A percentile compares a stretch with the other conserved stretches of the same genome.
These are phyloP conservation scores for Cyclostephanos tholiformis DNA, from an alignment of 108 stramenopile genomes.

Conservation along the genomic window DNA sequence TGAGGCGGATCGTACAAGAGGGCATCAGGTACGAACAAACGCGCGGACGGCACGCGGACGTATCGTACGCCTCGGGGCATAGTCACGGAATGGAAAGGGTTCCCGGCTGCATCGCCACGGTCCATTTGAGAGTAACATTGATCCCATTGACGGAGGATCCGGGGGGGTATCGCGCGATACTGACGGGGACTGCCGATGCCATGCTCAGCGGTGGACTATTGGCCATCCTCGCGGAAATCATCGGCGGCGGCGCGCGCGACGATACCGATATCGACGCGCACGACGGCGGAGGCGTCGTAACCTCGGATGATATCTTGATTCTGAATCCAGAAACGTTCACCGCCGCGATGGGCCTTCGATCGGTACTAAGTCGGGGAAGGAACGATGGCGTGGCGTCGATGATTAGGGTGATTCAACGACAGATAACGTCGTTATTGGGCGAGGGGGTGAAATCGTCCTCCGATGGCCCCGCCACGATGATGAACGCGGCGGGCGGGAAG, in stretches of 20 bases:
- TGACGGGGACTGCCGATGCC: constrained; percentile 74
- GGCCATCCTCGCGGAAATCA: constrained; percentile 41
- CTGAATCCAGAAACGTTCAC: constrained; percentile 60
- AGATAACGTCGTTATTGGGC: constrained; percentile 43
- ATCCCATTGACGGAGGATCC: constrained; percentile 22
- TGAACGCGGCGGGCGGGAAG: neutral
- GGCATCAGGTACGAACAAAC: constrained; percentile 25
- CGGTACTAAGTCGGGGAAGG: constrained; percentile 64
- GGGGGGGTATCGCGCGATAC: constrained; percentile 36
- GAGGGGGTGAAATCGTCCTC: neutral
- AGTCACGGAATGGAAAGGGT: constrained; percentile 50
- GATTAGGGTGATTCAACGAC: constrained; percentile 64
- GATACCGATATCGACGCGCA: neutral
- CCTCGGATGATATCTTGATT: constrained; percentile 50
- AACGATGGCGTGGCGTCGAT: constrained; percentile 88
- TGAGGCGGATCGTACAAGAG: constrained; percentile 35
- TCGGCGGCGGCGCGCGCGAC: constrained; percentile 8
- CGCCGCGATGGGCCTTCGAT: constrained; percentile 56
- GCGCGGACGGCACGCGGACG: neutral
- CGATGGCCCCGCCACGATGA: neutral
- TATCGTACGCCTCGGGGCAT: neutral
- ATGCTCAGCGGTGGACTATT: constrained; percentile 75
- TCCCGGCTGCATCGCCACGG: constrained; percentile 80
- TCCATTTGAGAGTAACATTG: constrained; percentile 56
- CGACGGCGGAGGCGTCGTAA: constrained; percentile 11